Conservation (phyloP, 176 grass and related monocot species). For the Zoysia japonica region DNA sequence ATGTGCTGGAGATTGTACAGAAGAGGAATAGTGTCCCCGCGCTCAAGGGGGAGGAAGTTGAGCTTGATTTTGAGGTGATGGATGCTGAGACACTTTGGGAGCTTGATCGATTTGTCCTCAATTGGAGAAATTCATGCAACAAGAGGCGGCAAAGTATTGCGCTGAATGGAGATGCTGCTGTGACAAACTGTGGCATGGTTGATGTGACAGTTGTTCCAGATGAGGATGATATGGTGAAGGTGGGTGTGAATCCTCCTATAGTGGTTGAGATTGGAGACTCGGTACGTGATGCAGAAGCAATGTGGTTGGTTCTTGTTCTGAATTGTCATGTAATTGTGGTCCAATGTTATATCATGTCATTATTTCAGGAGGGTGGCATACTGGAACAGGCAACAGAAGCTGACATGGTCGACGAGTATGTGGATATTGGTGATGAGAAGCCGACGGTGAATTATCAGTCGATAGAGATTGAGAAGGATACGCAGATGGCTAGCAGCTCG, state of each 20-base stretch:
- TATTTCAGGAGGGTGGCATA: constrained; percentile 37
- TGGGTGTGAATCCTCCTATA: constrained; percentile 42
- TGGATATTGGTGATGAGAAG: constrained; percentile 93
- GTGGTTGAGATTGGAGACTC: constrained; percentile 45
- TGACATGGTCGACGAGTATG: constrained; percentile 69
- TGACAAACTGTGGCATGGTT: constrained; percentile 34
- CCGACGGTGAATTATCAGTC: constrained; percentile 68
- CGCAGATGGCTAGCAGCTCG: constrained; percentile 54
- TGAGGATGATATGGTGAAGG: constrained; percentile 34
- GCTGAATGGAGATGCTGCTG: constrained; percentile 24
- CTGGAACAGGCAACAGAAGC: constrained; percentile 23
- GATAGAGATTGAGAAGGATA: constrained; percentile 77
- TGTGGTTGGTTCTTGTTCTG: background rate
- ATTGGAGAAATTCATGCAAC: constrained; percentile 71
- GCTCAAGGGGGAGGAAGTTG: constrained; percentile 63
- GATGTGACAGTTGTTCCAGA: constrained; percentile 32
- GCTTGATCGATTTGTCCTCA: constrained; percentile 82
- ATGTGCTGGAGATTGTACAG: constrained; percentile 74
- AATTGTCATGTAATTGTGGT: background rate
- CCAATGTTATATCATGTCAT: background rate
- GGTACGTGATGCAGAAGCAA: constrained; percentile 29
- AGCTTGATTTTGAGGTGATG: constrained; percentile 80
- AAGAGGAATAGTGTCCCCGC: constrained; percentile 69
- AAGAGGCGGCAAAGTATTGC: constrained; percentile 40
- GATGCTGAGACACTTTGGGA: constrained; percentile 90